Percentiles rank a stretch among this genome's conserved stretches.
Evolutionary conservation across 139 green algal genomes (phyloP).

Genomic region (Micractinium sp.): DNA sequence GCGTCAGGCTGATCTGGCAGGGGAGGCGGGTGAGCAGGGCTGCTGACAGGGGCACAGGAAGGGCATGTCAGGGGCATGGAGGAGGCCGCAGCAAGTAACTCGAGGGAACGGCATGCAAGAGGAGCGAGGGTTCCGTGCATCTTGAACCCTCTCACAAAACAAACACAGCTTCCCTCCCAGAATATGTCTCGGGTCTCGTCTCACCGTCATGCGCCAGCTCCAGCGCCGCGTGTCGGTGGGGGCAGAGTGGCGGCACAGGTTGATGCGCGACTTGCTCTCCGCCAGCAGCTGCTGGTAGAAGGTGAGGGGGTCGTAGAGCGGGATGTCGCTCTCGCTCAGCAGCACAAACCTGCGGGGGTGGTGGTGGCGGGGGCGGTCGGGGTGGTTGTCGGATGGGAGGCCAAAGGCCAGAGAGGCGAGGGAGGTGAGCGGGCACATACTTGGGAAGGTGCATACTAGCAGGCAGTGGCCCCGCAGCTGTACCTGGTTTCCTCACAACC

Average conservation of each 20-base stretch:
- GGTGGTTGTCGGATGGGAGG: neutral
- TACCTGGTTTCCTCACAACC: neutral
- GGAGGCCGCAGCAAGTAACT: neutral
- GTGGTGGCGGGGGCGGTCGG: neutral
- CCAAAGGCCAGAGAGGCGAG: neutral
- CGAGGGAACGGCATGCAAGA: neutral
- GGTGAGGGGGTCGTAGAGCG: slow-evolving; percentile 34
- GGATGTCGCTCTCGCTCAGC: slow-evolving; percentile 41
- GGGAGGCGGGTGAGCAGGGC: neutral
- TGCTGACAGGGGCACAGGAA: too few species aligned
- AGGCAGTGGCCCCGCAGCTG: neutral
- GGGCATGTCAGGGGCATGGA: too few species aligned
- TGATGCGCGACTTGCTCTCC: slow-evolving; percentile 19
- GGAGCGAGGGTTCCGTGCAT: neutral
- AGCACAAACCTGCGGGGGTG: slow-evolving; percentile 32
- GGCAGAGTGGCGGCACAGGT: neutral
- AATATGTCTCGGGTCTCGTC: too few species aligned
- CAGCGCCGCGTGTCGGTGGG: slow-evolving; percentile 28
- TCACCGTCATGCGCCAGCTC: slow-evolving; percentile 17
- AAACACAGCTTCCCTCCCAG: too few species aligned
- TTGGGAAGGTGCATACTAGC: too few species aligned
- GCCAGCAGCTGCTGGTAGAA: slow-evolving; percentile 36
- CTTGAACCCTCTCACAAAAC: too few species aligned
- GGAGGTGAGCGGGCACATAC: too few species aligned
- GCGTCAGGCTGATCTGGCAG: too few species aligned